Base-by-base conservation (phyloP, 495 filamentous ascomycete genomes). In the Penicillium daleae region DNA sequence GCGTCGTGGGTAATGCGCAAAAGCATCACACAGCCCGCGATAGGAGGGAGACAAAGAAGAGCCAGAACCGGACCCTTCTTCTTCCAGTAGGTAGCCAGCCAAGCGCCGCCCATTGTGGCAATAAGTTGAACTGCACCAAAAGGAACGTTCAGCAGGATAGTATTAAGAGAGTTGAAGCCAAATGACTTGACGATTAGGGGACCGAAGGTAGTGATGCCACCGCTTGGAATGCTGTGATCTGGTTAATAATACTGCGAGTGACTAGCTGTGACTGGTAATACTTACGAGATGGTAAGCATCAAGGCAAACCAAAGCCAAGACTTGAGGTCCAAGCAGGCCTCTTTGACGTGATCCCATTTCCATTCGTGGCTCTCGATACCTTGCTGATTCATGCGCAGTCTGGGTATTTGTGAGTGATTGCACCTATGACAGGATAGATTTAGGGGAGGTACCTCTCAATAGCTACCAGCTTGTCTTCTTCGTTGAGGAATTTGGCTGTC, bases 221-320 rank as follows among this genome's bases (percentile, higher is more conserved):
- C 85, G 51, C 82, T 85, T 6, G 86, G 84, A 44, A 88, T 83
- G 2, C 86, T 86, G 56, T 62, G 71, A 5, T 66, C 50, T 46
- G 31, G 57, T 70, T 48, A 78, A 74, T n/a, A 63, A 65, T 6
- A 17, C 12, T 42, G 22, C 24, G 24, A 29, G 7, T 6, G 33
- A 9, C 5, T 6, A 63, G 64, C 15, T 48, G 10, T 48, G 17
- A 9, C 29, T 44, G 12, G 27, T 22, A 7, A 7, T 12, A 57
- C 74, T 57, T 69, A 82, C 74, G 80, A 81, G 40, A 82, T 78
- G 8, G 76, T 67, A 59, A 79, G 80, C 64, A 90, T 83, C 61
- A 88, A 69, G 3, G 82, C 71, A 65, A 90, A 89, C 87, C 87
- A 90, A 29, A 86, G 73, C 80, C 85, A 87, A 1, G 87, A 88